These are phyloP conservation scores for Lactifluus echinatus DNA, from an alignment of 768 basidiomycete species.

Conservation along the genomic window DNA sequence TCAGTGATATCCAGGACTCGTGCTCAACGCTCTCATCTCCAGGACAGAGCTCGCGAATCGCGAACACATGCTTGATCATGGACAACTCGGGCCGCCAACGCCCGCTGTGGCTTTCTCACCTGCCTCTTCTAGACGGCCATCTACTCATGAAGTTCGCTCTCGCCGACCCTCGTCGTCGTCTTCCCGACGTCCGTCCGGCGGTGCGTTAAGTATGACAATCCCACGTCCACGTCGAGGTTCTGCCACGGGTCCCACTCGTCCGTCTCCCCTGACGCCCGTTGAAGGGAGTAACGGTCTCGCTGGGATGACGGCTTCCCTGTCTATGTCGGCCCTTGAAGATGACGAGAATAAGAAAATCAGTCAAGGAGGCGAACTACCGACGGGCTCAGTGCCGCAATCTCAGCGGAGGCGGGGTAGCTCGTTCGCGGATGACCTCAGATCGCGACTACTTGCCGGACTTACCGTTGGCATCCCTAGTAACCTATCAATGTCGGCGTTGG, in stretches of 20 bases:
- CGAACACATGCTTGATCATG: slow-evolving; percentile 93
- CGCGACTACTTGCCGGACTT: slow-evolving; percentile 8
- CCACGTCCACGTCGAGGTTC: slow-evolving; percentile 16
- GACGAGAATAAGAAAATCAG: slow-evolving; percentile 18
- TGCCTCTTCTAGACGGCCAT: slow-evolving; percentile 37
- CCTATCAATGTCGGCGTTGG: slow-evolving; percentile 47
- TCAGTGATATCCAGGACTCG: not conserved
- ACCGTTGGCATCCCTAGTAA: slow-evolving; percentile 26
- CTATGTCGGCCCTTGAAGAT: slow-evolving; percentile 27
- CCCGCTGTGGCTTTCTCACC: slow-evolving; percentile 42
- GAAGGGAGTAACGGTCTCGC: slow-evolving; percentile 11
- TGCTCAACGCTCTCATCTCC: not conserved
- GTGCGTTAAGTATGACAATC: slow-evolving; percentile 7
- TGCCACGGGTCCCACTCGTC: slow-evolving; percentile 1
- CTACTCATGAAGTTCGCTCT: slow-evolving; percentile 13
- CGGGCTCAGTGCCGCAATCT: not conserved
- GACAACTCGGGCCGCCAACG: slow-evolving; percentile 63
- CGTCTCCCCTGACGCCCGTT: slow-evolving; percentile 4
- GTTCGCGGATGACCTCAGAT: slow-evolving; percentile 9
- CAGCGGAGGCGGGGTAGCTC: slow-evolving; percentile 1
- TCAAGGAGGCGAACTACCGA: slow-evolving; percentile 20
- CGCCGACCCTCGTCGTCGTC: slow-evolving; percentile 12
- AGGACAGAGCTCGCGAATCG: slow-evolving; percentile 80
- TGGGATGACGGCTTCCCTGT: slow-evolving; percentile 11
- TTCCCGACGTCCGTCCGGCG: slow-evolving; percentile 17